phyloP scores from a whole-genome alignment of 306 rosid genomes.

The Cercis canadensis region DNA sequence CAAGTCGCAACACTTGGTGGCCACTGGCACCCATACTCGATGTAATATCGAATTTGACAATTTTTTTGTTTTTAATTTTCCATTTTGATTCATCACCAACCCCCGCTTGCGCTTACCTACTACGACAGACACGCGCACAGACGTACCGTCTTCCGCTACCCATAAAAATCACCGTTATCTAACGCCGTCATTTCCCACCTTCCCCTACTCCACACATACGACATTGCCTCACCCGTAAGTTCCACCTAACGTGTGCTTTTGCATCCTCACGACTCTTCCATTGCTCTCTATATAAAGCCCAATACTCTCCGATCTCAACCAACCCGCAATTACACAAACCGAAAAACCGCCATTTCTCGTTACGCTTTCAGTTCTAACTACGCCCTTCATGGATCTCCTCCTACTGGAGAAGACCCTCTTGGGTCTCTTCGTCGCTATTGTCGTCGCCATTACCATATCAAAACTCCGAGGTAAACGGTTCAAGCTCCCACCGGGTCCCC shows the following conservation, averaged over 20 bases:
- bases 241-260: not conserved
- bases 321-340: not conserved
- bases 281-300: slow-evolving; percentile 21
- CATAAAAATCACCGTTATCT: not conserved
- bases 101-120: slow-evolving; percentile 32
- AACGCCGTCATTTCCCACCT: not conserved
- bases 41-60: not conserved
- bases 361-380: not conserved
- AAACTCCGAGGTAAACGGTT: slow-evolving; percentile 72
- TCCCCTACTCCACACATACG: not conserved
- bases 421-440: slow-evolving; percentile 60
- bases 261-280: too few relatives aligned
- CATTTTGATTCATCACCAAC: slow-evolving; percentile 11
- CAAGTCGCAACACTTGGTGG: not conserved
- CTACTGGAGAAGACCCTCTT: slow-evolving; percentile 80
- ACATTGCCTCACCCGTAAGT: not conserved
- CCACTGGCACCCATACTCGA: not conserved
- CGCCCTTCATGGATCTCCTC: slow-evolving; percentile 68
- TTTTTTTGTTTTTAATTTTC: not conserved
- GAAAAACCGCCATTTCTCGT: not conserved
- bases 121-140: not conserved
- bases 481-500: slow-evolving; percentile 89
- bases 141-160: not conserved
- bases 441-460: slow-evolving; percentile 60
- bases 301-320: not conserved